Evolutionary conservation across 768 basidiomycete species (phyloP).

Genomic region (Tulasnella sp.): DNA sequence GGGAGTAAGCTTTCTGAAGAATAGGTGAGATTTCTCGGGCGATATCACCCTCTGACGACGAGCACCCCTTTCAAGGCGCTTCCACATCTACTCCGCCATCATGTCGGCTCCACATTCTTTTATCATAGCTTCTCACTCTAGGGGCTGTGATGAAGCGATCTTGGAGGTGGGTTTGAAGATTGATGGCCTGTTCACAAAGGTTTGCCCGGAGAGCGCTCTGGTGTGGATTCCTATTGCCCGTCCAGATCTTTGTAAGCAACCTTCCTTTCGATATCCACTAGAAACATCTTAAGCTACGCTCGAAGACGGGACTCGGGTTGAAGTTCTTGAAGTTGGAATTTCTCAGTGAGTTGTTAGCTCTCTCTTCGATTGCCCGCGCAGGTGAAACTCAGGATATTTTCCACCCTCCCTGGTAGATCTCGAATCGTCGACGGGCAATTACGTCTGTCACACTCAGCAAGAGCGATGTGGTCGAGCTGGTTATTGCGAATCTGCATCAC

Average conservation of each 20-base stretch:
- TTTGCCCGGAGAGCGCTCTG: constrained; percentile 27
- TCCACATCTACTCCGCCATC: constrained; percentile 98
- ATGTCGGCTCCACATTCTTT: constrained; percentile 96
- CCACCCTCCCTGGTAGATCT: not conserved
- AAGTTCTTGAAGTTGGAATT: not conserved
- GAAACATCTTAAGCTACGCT: not conserved
- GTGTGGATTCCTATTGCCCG: too few species aligned
- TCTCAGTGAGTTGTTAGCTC: not conserved
- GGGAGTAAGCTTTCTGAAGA: constrained; percentile 99
- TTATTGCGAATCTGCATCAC: not conserved
- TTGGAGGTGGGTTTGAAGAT: constrained; percentile 99
- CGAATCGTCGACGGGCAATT: not conserved
- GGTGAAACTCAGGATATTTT: not conserved
- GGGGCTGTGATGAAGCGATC: constrained; percentile 97
- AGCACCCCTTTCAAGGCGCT: constrained; percentile 44
- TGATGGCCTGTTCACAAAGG: constrained; percentile 95
- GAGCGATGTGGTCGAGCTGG: not conserved
- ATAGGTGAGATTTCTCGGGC: constrained; percentile 46
- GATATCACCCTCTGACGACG: constrained; percentile 13
- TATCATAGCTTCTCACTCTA: constrained; percentile 97
- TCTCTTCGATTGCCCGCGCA: not conserved
- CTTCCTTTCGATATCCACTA: not conserved
- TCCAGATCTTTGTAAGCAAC: not conserved
- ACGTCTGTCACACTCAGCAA: not conserved
- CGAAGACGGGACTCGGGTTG: not conserved